Conservation (phyloP, 2,329 filamentous ascomycete genomes). For the Calonectria montana region DNA sequence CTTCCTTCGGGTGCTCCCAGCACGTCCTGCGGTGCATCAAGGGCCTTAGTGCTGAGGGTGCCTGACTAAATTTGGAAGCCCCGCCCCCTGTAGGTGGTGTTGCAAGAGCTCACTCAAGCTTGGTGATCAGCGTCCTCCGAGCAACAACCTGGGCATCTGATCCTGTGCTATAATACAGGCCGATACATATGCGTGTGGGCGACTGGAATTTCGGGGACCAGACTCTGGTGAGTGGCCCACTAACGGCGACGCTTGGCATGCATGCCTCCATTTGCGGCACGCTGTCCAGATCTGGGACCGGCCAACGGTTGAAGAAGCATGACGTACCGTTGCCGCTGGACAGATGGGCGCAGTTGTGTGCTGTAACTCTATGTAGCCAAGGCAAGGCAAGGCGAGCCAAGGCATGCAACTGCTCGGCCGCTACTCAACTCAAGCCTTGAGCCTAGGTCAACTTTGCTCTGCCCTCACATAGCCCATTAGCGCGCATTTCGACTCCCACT, state of each 20-base stretch:
- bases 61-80: conserved; percentile 11
- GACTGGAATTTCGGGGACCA: neutral
- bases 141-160: neutral
- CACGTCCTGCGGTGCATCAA: neutral
- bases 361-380: conserved; percentile 1
- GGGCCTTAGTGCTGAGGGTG: conserved; percentile 4
- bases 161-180: conserved; percentile 4
- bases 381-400: neutral
- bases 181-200: neutral
- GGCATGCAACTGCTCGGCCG: neutral
- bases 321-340: neutral
- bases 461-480: neutral
- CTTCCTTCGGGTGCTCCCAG: conserved; percentile 1
- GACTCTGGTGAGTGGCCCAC: conserved; percentile 1
- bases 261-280: conserved; percentile 10
- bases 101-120: neutral
- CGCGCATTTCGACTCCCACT: neutral
- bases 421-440: neutral
- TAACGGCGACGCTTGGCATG: conserved; percentile 4
- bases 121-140: neutral
- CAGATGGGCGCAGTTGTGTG: conserved; percentile 3
- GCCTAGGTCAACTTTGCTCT: neutral
- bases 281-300: neutral
- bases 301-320: neutral
- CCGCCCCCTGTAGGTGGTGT: neutral